Base-by-base conservation (phyloP, 1,284 basidiomycete genomes). In the Ustilago vetiveriae region DNA sequence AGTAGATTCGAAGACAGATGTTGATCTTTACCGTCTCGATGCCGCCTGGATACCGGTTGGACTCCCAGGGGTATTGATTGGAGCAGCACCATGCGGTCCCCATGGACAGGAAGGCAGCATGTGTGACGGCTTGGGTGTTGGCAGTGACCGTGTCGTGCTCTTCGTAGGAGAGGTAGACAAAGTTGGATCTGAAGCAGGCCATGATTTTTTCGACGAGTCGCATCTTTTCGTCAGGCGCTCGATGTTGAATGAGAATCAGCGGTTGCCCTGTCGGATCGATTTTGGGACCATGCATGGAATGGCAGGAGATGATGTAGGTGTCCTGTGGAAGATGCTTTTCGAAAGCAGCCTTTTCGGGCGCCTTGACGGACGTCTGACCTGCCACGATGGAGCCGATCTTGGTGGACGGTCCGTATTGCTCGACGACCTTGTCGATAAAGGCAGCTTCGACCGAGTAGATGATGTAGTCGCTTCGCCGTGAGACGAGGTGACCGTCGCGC, bases 1-100 rank as follows among this genome's bases (percentile, higher is more conserved):
- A 88, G 84, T 98, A 98, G 79, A 98, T 98, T 1, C 96, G 92
- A 22, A 82, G 59, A 43, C 76, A 90, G 80, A 98, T 91, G 86
- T 98, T 98, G 76, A 97, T 94, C 84, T 98, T 98, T 77, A 94
- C 93, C 8, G 93, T 95, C 83, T 98, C 95, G 76, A 98, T 95
- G 0, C 96, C 96, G n/a, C 94, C 92, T 32, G 96, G 92, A 83
- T 98, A 98, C 54, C 90, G 88, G 9, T 85, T 84, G 37, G 92
- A 89, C 83, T 98, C 94, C 96, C 95, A 98, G 2, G 96, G 96
- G 82, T 97, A 98, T 21, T 86, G 85, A 14, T 86, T 84, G 14
- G 88, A 86, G 56, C 87, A 87, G 45, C 88, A 86, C 95, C 96
- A 98, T 0, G 95, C 95, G 2, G 92, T 95, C 14, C 95, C 95